phyloP scores from a whole-genome alignment of 495 filamentous ascomycete species.

The Neurospora sp. region DNA sequence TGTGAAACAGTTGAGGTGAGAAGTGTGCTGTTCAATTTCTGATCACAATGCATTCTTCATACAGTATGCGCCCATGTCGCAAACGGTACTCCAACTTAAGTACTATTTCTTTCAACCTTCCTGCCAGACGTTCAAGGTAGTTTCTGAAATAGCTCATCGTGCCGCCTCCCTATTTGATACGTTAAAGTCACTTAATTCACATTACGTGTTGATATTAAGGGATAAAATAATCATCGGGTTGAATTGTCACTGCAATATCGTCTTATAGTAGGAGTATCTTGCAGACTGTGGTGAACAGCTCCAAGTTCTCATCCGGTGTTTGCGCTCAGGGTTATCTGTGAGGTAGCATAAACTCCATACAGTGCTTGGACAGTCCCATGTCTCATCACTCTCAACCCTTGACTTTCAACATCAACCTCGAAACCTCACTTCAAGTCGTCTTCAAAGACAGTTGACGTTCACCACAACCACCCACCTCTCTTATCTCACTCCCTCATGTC shows the following conservation, averaged over 20 bases:
- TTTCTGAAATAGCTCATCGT: background rate
- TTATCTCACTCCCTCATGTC: constrained; percentile 52
- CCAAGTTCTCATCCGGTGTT: background rate
- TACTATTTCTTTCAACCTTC: background rate
- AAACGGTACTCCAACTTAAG: background rate
- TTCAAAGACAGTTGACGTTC: background rate
- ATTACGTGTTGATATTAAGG: too few relatives aligned
- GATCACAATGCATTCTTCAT: background rate
- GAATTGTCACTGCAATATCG: background rate
- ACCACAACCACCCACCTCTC: background rate
- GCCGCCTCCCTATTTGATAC: background rate
- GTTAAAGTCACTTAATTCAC: background rate
- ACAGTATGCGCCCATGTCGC: background rate
- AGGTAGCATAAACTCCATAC: background rate
- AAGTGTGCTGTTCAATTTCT: background rate
- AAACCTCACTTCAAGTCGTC: background rate
- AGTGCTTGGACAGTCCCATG: background rate
- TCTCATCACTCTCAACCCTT: background rate
- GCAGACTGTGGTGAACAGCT: too few relatives aligned
- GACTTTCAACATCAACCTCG: background rate
- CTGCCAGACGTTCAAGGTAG: background rate
- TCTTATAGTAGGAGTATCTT: too few relatives aligned
- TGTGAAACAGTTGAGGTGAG: background rate
- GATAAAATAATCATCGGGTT: too few relatives aligned
- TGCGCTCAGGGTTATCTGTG: background rate